These are phyloP conservation scores for Baorangia bicolor DNA, from an alignment of 768 basidiomycete genomes.

Conservation along the genomic window DNA sequence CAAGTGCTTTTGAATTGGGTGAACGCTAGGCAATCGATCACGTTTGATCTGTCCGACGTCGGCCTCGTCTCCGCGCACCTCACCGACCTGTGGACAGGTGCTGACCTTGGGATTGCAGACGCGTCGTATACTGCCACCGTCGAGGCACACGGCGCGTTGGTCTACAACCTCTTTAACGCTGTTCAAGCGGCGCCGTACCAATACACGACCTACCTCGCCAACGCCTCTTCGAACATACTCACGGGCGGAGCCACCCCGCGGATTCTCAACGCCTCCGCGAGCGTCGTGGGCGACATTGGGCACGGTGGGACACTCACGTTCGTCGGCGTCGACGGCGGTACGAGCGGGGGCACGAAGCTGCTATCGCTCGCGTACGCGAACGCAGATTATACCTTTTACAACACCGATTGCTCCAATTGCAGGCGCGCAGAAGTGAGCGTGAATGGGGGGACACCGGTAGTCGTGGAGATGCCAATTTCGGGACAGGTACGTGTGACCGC, in stretches of 20 bases:
- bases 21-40: background rate
- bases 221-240: background rate
- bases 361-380: slow-evolving; percentile 5
- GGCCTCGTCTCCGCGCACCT: background rate
- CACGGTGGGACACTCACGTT: slow-evolving; percentile 5
- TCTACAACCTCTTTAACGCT: slow-evolving; percentile 2
- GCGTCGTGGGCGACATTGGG: background rate
- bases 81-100: slow-evolving; percentile 6
- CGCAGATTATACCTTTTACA: slow-evolving; percentile 6
- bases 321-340: slow-evolving; percentile 5
- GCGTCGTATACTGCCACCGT: background rate
- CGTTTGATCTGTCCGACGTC: slow-evolving; percentile 2
- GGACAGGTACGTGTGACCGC: background rate
- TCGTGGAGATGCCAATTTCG: slow-evolving; percentile 8
- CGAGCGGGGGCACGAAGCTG: background rate
- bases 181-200: background rate
- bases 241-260: background rate
- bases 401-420: slow-evolving; percentile 8
- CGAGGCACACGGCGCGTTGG: slow-evolving; percentile 1
- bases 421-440: slow-evolving; percentile 6
- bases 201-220: background rate
- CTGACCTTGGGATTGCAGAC: background rate
- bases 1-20: slow-evolving; percentile 10
- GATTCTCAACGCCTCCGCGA: background rate
- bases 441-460: background rate